Evolutionary conservation across 129 eudicot species (phyloP).

Genomic region (Tagetes erecta): DNA sequence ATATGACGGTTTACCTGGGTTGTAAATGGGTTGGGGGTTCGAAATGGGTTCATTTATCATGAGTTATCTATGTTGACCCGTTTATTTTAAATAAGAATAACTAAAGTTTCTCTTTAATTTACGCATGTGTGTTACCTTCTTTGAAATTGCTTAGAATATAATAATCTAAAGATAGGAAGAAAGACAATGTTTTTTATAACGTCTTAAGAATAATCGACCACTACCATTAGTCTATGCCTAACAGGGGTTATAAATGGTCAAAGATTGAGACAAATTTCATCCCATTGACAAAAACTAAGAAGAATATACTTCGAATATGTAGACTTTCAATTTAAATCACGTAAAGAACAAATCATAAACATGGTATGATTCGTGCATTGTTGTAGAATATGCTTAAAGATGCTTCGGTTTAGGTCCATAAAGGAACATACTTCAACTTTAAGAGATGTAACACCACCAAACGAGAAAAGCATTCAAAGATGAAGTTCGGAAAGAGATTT

Average conservation of each 20-base stretch:
- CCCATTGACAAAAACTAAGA: constrained; percentile 6
- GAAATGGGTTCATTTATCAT: too few species aligned
- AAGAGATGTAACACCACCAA: not conserved
- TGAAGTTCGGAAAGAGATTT: constrained; percentile 44
- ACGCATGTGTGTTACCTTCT: not conserved
- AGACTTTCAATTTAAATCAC: constrained; percentile 6
- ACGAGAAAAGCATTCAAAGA: constrained; percentile 13
- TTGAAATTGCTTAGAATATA: constrained; percentile 11
- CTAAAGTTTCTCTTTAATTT: too few species aligned
- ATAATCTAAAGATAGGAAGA: constrained; percentile 21
- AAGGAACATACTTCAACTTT: constrained; percentile 15
- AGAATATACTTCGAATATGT: constrained; percentile 32
- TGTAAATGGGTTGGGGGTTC: too few species aligned
- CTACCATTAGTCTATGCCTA: constrained; percentile 17
- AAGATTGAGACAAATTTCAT: constrained; percentile 14
- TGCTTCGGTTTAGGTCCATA: constrained; percentile 5
- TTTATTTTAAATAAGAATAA: too few species aligned
- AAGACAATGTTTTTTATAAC: constrained; percentile 11
- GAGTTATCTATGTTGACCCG: too few species aligned
- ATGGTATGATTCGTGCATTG: not conserved
- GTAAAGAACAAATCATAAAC: constrained; percentile 6
- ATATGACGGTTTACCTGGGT: too few species aligned
- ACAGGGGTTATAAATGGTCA: not conserved
- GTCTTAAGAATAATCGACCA: constrained; percentile 26
- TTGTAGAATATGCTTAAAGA: constrained; percentile 28